Evolutionary conservation across 2,329 filamentous ascomycete genomes (phyloP).

Genomic region (Colletotrichum sp.): DNA sequence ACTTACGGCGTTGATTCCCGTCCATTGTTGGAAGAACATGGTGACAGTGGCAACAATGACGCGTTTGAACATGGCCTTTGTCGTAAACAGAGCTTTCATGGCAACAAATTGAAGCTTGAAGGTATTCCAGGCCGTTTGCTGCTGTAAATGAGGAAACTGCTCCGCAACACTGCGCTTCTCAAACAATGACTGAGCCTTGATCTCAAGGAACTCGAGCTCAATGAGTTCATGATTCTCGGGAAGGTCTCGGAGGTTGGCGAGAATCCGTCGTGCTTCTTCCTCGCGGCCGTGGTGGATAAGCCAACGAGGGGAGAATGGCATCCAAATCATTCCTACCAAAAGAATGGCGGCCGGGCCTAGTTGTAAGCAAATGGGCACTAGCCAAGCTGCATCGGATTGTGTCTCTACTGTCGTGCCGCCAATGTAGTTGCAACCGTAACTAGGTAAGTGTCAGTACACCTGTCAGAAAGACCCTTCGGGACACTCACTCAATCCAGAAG

Average conservation of each 20-base stretch:
- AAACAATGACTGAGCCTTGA: constrained; percentile 79
- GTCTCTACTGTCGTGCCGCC: constrained; percentile 52
- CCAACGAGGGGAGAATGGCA: constrained; percentile 82
- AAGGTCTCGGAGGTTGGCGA: constrained; percentile 69
- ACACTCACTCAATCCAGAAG: constrained; percentile 64
- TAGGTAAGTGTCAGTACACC: not conserved
- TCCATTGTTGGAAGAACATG: constrained; percentile 43
- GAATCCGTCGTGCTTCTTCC: constrained; percentile 66
- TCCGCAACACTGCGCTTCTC: constrained; percentile 74
- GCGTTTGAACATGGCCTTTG: constrained; percentile 69
- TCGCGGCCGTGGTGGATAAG: constrained; percentile 74
- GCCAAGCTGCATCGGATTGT: constrained; percentile 75
- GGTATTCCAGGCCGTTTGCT: constrained; percentile 66
- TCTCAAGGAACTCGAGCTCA: constrained; percentile 80
- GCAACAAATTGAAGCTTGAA: constrained; percentile 74
- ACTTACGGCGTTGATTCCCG: constrained; percentile 58
- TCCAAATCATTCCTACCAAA: constrained; percentile 75
- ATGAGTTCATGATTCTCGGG: constrained; percentile 69
- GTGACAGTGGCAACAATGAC: constrained; percentile 68
- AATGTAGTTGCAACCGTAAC: constrained; percentile 66
- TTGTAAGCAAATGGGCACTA: constrained; percentile 75
- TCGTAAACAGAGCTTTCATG: constrained; percentile 67
- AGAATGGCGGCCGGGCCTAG: constrained; percentile 71
- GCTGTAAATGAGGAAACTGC: constrained; percentile 68
- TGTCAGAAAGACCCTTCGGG: fast-evolving